phyloP scores from a whole-genome alignment of 2,329 filamentous ascomycete species.

The Aspergillus latus region DNA sequence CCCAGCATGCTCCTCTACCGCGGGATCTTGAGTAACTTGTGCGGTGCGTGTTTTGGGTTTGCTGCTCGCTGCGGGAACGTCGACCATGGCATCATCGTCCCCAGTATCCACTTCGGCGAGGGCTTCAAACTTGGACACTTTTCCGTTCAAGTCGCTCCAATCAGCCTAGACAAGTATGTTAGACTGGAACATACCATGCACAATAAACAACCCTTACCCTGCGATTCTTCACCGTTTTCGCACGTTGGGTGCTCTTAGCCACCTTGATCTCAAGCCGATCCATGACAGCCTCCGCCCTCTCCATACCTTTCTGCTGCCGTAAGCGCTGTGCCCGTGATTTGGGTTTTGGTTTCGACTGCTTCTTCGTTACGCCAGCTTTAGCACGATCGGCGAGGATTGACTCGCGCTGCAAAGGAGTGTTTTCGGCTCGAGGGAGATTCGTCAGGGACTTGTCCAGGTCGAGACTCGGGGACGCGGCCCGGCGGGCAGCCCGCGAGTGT shows the following conservation, averaged over 20 bases:
- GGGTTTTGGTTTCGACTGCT: conserved; percentile 48
- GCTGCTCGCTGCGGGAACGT: conserved; percentile 28
- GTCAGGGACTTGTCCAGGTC: conserved; percentile 53
- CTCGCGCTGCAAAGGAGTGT: conserved; percentile 40
- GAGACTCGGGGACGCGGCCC: conserved; percentile 56
- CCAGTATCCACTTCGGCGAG: conserved; percentile 44
- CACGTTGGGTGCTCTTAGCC: conserved; percentile 51
- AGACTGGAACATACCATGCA: conserved; percentile 10
- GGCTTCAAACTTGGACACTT: conserved; percentile 28
- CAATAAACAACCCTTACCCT: conserved; percentile 32
- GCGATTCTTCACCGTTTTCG: conserved; percentile 51
- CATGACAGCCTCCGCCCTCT: conserved; percentile 55
- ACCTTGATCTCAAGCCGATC: conserved; percentile 59
- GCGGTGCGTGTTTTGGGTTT: conserved; percentile 21
- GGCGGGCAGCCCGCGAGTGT: conserved; percentile 60
- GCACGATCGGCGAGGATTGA: conserved; percentile 52
- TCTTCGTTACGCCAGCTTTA: conserved; percentile 55
- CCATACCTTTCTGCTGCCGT: conserved; percentile 56
- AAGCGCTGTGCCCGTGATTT: conserved; percentile 54
- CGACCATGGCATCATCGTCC: conserved; percentile 43
- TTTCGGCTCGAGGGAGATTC: conserved; percentile 42
- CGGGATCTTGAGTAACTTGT: conserved; percentile 18
- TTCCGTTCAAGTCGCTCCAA: conserved; percentile 45
- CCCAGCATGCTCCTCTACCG: conserved; percentile 28
- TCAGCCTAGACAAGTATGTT: conserved; percentile 31